Conservation (phyloP, 108 stramenopile genomes). For the Bacterosira constricta region DNA sequence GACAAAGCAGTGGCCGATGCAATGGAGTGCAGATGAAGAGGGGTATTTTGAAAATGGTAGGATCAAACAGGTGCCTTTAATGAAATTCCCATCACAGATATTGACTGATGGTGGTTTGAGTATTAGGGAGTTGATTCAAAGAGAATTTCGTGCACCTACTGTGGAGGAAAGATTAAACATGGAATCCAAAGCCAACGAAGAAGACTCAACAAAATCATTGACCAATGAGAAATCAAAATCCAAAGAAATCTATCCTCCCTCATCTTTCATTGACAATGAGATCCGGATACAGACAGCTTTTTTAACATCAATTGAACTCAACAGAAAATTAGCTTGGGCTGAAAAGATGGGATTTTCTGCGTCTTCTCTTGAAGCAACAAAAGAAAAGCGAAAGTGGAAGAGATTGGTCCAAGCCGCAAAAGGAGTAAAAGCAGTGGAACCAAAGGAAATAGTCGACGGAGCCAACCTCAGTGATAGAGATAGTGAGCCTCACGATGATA, state of each 20-base stretch:
- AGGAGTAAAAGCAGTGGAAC: conserved; percentile 17
- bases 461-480: not conserved
- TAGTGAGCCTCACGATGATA: not conserved
- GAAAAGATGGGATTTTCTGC: conserved; percentile 44
- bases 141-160: conserved; percentile 70
- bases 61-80: conserved; percentile 20
- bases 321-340: conserved; percentile 71
- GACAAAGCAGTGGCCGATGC: not conserved
- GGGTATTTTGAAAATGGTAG: conserved; percentile 34
- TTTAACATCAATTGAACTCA: conserved; percentile 65
- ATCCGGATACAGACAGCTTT: conserved; percentile 71
- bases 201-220: not conserved
- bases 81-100: conserved; percentile 51
- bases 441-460: not conserved
- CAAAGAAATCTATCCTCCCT: conserved; percentile 29
- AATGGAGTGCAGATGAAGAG: conserved; percentile 33
- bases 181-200: not conserved
- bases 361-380: not conserved
- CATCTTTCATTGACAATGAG: conserved; percentile 44
- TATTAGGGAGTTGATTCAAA: conserved; percentile 58
- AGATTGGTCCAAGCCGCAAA: conserved; percentile 33
- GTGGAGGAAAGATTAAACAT: conserved; percentile 12
- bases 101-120: conserved; percentile 13
- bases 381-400: conserved; percentile 13
- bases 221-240: not conserved